phyloP scores from a whole-genome alignment of 495 filamentous ascomycete genomes.

The Aspergillus homomorphus region DNA sequence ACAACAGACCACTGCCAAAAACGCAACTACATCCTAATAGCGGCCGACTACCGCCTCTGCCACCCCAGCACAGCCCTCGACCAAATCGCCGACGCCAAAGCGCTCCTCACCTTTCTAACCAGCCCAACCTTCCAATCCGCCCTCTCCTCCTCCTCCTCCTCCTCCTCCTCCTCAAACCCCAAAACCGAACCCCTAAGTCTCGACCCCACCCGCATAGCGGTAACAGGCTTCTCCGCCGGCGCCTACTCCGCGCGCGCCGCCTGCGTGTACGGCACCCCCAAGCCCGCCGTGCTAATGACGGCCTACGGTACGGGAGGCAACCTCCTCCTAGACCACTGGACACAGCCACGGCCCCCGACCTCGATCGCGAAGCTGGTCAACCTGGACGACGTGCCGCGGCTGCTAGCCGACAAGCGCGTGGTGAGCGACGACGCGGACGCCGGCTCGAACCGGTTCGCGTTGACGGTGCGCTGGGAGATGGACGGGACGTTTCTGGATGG shows the following conservation, averaged over 20 bases:
- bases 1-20: slow-evolving; percentile 23
- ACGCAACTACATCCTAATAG: slow-evolving; percentile 27
- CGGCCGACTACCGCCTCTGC: slow-evolving; percentile 31
- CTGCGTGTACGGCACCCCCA: slow-evolving; percentile 33
- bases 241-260: slow-evolving; percentile 37
- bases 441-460: slow-evolving; percentile 10
- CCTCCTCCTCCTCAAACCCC: slow-evolving; percentile 12
- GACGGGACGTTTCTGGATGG: slow-evolving; percentile 22
- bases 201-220: slow-evolving; percentile 29
- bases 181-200: slow-evolving; percentile 13
- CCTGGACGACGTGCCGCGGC: slow-evolving; percentile 8
- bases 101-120: slow-evolving; percentile 24
- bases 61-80: slow-evolving; percentile 25
- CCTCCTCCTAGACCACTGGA: slow-evolving; percentile 30
- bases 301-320: slow-evolving; percentile 33
- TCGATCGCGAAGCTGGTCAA: slow-evolving; percentile 19
- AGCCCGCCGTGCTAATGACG: slow-evolving; percentile 28
- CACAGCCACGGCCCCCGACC: slow-evolving; percentile 12
- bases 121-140: slow-evolving; percentile 8
- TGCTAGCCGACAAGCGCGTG: slow-evolving; percentile 15
- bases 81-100: slow-evolving; percentile 28
- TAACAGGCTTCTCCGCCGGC: slow-evolving; percentile 37
- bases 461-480: slow-evolving; percentile 20
- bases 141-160: slow-evolving; percentile 10
- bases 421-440: slow-evolving; percentile 19